These are phyloP conservation scores for Fusarium bactridioides DNA, from an alignment of 2,329 filamentous ascomycete species.

Conservation along the genomic window DNA sequence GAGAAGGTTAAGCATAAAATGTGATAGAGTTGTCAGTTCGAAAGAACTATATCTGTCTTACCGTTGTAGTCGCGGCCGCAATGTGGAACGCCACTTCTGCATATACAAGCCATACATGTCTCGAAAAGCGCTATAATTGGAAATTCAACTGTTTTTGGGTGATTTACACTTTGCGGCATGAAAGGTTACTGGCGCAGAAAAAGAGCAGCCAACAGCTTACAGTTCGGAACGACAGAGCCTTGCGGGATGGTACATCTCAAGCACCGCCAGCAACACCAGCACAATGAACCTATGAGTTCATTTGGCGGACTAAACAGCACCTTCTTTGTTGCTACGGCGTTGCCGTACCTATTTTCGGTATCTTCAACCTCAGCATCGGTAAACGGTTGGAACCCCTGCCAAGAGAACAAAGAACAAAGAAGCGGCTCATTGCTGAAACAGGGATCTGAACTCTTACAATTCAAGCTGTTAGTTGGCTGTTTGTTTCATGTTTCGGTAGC, in stretches of 20 bases:
- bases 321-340: not conserved
- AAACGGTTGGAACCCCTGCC: not conserved
- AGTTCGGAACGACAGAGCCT: not conserved
- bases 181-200: not conserved
- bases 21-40: not conserved
- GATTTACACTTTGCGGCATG: not conserved
- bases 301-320: fast-evolving
- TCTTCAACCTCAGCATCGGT: not conserved
- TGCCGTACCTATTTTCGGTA: conserved; percentile 1
- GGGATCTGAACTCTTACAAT: not conserved
- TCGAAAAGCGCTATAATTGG: not conserved
- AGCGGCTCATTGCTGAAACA: not conserved
- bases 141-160: fast-evolving
- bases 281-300: not conserved
- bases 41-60: not conserved
- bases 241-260: not conserved
- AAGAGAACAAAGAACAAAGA: conserved; percentile 29
- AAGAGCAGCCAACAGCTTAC: not conserved
- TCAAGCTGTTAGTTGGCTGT: fast-evolving
- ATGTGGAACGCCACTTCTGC: not conserved
- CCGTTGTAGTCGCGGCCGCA: not conserved
- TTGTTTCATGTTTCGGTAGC: not conserved
- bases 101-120: not conserved
- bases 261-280: not conserved
- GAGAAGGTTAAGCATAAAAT: not conserved